Conservation (phyloP, 169 alveolate species). For the Cryptosporidium tyzzeri region DNA sequence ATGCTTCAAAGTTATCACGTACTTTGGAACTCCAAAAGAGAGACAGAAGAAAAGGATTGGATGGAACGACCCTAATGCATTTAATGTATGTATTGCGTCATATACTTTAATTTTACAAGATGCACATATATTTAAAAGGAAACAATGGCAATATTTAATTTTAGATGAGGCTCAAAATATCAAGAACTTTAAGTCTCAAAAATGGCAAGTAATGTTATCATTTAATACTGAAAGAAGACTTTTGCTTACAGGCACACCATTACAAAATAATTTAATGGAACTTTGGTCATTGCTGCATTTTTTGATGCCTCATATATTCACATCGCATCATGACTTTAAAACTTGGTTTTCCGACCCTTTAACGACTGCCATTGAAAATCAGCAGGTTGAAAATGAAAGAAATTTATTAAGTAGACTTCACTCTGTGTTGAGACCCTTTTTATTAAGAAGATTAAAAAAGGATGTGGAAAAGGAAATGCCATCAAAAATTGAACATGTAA, state of each 20-base stretch:
- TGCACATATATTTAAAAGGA: slow-evolving; percentile 93
- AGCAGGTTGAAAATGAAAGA: slow-evolving; percentile 76
- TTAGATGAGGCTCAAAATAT: slow-evolving; percentile 99
- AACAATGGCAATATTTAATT: slow-evolving; percentile 96
- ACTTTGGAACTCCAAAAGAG: slow-evolving; percentile 94
- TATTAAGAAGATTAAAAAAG: slow-evolving; percentile 95
- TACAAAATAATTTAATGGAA: slow-evolving; percentile 98
- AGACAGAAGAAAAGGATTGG: slow-evolving; percentile 91
- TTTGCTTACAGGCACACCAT: slow-evolving; percentile 98
- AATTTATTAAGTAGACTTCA: slow-evolving; percentile 90
- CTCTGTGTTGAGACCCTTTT: slow-evolving; percentile 96
- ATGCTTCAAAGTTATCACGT: slow-evolving; percentile 94
- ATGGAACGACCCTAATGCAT: slow-evolving; percentile 94
- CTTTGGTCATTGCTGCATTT: slow-evolving; percentile 98
- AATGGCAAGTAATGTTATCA: slow-evolving; percentile 97
- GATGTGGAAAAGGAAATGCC: slow-evolving; percentile 99
- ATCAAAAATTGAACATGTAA: slow-evolving; percentile 95
- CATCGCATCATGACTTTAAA: slow-evolving; percentile 94
- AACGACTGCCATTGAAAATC: slow-evolving; percentile 92
- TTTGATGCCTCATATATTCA: slow-evolving; percentile 96
- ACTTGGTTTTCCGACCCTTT: slow-evolving; percentile 96
- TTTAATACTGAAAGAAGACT: slow-evolving; percentile 96
- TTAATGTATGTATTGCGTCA: slow-evolving; percentile 97
- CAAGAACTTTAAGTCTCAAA: slow-evolving; percentile 96
- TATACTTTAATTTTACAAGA: slow-evolving; percentile 96